phyloP scores from a whole-genome alignment of 2,329 filamentous ascomycete genomes.

The Penicillium griseofulvum region DNA sequence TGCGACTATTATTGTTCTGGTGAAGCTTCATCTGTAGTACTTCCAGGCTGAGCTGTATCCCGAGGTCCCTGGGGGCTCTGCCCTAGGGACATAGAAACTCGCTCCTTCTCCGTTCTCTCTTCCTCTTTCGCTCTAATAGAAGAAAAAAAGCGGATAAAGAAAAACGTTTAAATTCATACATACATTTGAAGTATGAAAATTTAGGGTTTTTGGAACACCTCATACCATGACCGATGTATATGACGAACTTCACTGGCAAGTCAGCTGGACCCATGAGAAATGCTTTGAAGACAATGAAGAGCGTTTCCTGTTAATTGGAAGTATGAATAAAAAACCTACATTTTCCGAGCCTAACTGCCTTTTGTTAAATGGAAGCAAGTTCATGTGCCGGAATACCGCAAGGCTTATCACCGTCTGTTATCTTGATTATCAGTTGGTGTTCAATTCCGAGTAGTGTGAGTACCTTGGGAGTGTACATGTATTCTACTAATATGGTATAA shows the following conservation, averaged over 20 bases:
- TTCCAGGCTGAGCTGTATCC: background rate
- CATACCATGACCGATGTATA: conserved; percentile 11
- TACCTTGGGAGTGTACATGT: background rate
- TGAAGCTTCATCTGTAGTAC: background rate
- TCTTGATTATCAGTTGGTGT: too few species aligned
- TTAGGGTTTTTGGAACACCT: background rate
- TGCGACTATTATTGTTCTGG: background rate
- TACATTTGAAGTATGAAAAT: background rate
- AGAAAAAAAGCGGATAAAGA: background rate
- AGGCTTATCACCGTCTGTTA: conserved; percentile 57
- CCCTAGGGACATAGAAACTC: background rate
- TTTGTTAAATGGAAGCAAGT: conserved; percentile 65
- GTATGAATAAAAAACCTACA: conserved; percentile 68
- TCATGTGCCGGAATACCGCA: conserved; percentile 59
- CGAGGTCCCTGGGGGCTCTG: background rate
- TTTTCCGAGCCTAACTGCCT: conserved; percentile 68
- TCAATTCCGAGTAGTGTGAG: too few species aligned
- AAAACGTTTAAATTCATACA: too few species aligned
- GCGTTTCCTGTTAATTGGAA: conserved; percentile 61
- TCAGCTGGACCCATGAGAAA: conserved; percentile 55
- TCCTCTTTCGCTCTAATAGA: background rate
- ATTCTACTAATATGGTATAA: background rate
- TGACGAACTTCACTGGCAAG: conserved; percentile 14
- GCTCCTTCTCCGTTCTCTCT: background rate
- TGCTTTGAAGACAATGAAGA: conserved; percentile 61